phyloP scores from a whole-genome alignment of 192 early-diverging fungal species.

The Coemansia sp. region DNA sequence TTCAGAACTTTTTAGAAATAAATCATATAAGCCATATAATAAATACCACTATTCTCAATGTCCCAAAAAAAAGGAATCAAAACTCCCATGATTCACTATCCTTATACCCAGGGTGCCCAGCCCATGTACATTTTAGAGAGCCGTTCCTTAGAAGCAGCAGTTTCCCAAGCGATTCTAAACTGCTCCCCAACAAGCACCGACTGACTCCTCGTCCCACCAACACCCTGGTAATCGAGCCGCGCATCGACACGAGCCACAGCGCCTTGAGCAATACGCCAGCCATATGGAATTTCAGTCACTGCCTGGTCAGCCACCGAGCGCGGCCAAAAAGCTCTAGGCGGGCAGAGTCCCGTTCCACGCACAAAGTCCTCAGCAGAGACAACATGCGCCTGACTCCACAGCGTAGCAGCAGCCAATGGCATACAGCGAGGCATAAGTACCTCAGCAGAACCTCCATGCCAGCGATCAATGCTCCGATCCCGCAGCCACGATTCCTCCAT shows the following conservation, averaged over 20 bases:
- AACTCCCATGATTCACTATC: too few species aligned
- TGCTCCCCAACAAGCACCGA: constrained; percentile 20
- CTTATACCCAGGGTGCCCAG: constrained; percentile 46
- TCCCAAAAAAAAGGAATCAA: too few species aligned
- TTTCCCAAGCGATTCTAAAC: constrained; percentile 26
- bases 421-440: background rate
- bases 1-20: too few species aligned
- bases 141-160: constrained; percentile 19
- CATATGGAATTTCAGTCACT: constrained; percentile 25
- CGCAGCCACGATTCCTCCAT: constrained; percentile 30
- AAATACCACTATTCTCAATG: background rate
- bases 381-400: background rate
- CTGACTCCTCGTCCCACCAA: background rate
- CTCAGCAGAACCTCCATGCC: background rate
- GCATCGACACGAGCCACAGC: constrained; percentile 35
- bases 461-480: background rate
- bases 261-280: constrained; percentile 40
- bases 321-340: constrained; percentile 34
- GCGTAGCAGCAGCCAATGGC: background rate
- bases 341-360: constrained; percentile 31
- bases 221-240: constrained; percentile 27
- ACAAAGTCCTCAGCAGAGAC: constrained; percentile 14
- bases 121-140: constrained; percentile 42
- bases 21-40: background rate
- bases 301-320: background rate